Evolutionary conservation across 768 basidiomycete species (phyloP).

Genomic region (Pluteus cervinus): DNA sequence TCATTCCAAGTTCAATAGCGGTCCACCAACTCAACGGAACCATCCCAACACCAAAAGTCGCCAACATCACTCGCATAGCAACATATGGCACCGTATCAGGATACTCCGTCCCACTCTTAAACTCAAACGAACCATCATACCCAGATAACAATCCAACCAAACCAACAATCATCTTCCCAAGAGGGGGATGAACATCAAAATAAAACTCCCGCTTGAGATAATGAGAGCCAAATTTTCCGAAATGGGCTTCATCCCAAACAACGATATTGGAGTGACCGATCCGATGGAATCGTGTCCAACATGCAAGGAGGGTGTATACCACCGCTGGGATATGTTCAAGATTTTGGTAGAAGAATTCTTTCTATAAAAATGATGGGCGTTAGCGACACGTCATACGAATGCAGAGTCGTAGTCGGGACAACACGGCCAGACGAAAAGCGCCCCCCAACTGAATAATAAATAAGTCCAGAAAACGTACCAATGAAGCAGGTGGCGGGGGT

Average conservation of each 20-base stretch:
- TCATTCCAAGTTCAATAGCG: conserved; percentile 90
- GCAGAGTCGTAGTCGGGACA: no score
- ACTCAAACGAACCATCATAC: conserved; percentile 89
- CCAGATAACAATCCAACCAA: conserved; percentile 87
- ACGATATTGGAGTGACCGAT: conserved; percentile 85
- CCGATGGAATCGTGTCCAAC: conserved; percentile 91
- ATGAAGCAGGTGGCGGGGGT: conserved; percentile 60
- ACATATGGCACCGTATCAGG: conserved; percentile 84
- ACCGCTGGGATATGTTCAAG: conserved; percentile 71
- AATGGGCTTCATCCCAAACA: conserved; percentile 99
- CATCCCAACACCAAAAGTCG: conserved; percentile 90
- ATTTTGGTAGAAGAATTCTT: conserved; percentile 77
- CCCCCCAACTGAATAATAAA: no score
- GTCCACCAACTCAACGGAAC: conserved; percentile 98
- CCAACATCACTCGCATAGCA: conserved; percentile 93
- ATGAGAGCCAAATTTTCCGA: conserved; percentile 97
- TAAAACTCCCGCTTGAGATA: conserved; percentile 99
- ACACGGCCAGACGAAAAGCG: no score
- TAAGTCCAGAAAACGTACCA: conserved; percentile 42
- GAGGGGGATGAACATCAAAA: conserved; percentile 97
- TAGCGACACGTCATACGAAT: no score
- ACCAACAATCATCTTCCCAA: conserved; percentile 99
- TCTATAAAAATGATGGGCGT: conserved; percentile 27
- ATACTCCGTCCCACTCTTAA: conserved; percentile 87
- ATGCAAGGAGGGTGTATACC: conserved; percentile 88